These are phyloP conservation scores for Conticribra guillardii DNA, from an alignment of 108 stramenopile genomes.

Conservation along the genomic window DNA sequence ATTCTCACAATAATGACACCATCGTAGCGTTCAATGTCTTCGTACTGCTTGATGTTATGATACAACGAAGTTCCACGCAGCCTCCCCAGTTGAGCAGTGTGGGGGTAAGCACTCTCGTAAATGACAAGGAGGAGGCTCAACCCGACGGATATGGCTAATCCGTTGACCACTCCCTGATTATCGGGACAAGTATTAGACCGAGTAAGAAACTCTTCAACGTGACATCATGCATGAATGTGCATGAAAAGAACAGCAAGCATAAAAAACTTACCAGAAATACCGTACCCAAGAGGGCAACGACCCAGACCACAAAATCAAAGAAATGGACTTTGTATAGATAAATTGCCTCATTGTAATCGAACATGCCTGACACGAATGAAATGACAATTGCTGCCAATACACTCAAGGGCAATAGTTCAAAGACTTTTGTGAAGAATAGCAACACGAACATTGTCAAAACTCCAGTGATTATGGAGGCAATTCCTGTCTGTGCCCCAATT, in stretches of 20 bases:
- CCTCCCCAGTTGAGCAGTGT: constrained; percentile 66
- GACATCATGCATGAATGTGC: too few species aligned
- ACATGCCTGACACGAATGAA: constrained; percentile 63
- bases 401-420: constrained; percentile 68
- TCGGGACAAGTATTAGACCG: too few species aligned
- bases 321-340: constrained; percentile 69
- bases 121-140: constrained; percentile 65
- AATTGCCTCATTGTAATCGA: constrained; percentile 67
- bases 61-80: constrained; percentile 64
- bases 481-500: constrained; percentile 65
- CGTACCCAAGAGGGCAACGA: constrained; percentile 60
- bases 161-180: constrained; percentile 76
- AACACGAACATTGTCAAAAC: constrained; percentile 68
- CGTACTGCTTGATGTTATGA: constrained; percentile 68
- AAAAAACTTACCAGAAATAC: too few species aligned
- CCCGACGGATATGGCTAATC: constrained; percentile 64
- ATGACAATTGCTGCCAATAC: constrained; percentile 74
- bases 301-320: constrained; percentile 69
- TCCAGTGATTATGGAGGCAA: constrained; percentile 69
- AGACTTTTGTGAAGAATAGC: constrained; percentile 74
- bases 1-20: too few species aligned
- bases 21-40: constrained; percentile 53
- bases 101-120: constrained; percentile 65
- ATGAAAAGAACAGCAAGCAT: too few species aligned
- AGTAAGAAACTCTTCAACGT: too few species aligned